Percentiles rank a stretch among this genome's conserved stretches.
Conservation (phyloP, 1,284 basidiomycete genomes). For the Neonothopanus nambi region DNA sequence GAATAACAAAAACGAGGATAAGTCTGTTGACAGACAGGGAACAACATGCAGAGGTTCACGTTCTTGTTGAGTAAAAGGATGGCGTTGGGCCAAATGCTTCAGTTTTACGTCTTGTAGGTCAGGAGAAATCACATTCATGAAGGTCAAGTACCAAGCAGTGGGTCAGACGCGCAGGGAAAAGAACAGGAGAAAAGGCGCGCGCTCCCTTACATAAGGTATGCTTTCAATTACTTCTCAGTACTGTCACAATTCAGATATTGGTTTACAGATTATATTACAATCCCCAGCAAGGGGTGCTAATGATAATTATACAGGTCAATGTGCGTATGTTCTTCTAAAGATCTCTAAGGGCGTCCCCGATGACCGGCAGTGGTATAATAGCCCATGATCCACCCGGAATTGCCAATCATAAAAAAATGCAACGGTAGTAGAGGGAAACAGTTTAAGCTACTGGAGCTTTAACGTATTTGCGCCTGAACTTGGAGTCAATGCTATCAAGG, state of each 20-base stretch:
- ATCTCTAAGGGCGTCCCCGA: background rate
- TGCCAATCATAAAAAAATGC: background rate
- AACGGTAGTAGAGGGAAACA: background rate
- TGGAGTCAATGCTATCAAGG: conserved; percentile 89
- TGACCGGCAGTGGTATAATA: background rate
- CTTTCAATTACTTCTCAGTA: no score
- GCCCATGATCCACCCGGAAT: no score
- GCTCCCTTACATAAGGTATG: no score
- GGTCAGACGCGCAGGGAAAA: background rate
- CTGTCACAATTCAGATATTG: no score
- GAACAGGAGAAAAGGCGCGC: no score
- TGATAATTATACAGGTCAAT: background rate
- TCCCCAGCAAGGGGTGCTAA: no score
- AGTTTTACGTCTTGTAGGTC: conserved; percentile 4
- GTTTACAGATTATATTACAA: no score
- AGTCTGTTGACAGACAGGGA: background rate
- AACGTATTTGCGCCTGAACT: conserved; percentile 90
- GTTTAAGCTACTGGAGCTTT: conserved; percentile 48
- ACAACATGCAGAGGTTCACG: background rate
- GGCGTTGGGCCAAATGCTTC: background rate
- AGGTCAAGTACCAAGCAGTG: background rate
- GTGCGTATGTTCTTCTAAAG: background rate
- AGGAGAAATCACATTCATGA: background rate
- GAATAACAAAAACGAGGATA: background rate
- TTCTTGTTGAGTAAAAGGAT: conserved; percentile 16